A percentile compares a stretch with the other conserved stretches of the same genome.
phyloP scores from a whole-genome alignment of 345 rosid genomes.

The Hibiscus trionum region DNA sequence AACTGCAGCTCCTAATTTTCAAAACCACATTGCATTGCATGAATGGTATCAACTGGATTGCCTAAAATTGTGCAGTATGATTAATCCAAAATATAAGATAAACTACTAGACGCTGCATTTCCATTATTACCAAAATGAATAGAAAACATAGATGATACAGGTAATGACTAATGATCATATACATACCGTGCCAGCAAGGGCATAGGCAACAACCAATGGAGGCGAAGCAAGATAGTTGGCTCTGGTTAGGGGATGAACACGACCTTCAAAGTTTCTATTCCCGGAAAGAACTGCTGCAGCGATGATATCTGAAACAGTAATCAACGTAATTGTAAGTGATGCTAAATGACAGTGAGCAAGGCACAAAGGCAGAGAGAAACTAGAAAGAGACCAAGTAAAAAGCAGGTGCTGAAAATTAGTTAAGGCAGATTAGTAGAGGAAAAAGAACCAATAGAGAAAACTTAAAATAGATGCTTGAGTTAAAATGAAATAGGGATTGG shows the following conservation, averaged over 20 bases:
- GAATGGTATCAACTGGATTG: neutral
- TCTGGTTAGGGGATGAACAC: constrained; percentile 73
- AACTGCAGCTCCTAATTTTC: neutral
- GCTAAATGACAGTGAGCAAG: neutral
- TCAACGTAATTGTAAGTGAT: neutral
- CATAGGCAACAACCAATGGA: neutral
- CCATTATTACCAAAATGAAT: neutral
- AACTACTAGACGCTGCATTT: neutral
- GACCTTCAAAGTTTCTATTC: constrained; percentile 81
- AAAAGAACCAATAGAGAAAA: neutral
- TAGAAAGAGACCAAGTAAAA: neutral
- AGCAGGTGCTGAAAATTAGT: neutral
- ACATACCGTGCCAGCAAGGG: constrained; percentile 5
- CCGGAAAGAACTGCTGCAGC: constrained; percentile 89
- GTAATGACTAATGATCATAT: neutral
- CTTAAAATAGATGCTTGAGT: neutral
- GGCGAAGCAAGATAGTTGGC: constrained; percentile 93
- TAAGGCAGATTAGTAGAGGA: neutral
- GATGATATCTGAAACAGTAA: constrained; percentile 43
- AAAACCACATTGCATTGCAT: neutral
- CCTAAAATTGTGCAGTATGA: neutral
- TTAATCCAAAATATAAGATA: neutral
- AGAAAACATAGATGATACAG: neutral
- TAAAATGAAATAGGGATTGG: neutral
- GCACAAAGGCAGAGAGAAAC: neutral